These are phyloP conservation scores for Macrolepiota albuminosa DNA, from an alignment of 768 basidiomycete species.

Conservation along the genomic window DNA sequence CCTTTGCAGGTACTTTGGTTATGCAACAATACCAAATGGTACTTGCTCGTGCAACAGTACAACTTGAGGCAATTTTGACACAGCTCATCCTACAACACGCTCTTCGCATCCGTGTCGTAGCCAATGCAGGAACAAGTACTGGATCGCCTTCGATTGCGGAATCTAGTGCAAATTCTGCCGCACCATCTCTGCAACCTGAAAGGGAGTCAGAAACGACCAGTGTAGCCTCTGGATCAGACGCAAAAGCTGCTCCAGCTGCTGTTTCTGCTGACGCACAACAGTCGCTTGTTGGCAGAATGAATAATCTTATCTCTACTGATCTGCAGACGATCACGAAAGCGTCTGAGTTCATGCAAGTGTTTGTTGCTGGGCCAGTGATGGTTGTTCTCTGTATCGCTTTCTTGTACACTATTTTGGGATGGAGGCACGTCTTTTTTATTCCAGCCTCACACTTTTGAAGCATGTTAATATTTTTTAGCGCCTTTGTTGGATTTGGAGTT, in stretches of 20 bases:
- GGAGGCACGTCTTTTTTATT: constrained; percentile 28
- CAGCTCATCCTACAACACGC: constrained; percentile 39
- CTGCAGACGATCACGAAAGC: constrained; percentile 28
- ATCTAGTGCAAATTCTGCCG: background rate
- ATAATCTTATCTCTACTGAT: constrained; percentile 70
- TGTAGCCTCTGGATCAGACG: background rate
- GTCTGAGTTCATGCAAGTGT: constrained; percentile 28
- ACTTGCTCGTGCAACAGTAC: constrained; percentile 43
- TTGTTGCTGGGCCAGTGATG: constrained; percentile 34
- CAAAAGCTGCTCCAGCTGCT: constrained; percentile 6
- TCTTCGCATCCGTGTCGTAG: constrained; percentile 55
- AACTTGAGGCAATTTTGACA: constrained; percentile 40
- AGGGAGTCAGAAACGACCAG: background rate
- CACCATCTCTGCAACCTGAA: constrained; percentile 1
- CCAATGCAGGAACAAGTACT: constrained; percentile 2
- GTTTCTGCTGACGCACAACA: constrained; percentile 6
- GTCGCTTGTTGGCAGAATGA: constrained; percentile 65
- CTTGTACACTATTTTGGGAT: constrained; percentile 40
- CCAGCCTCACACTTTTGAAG: background rate
- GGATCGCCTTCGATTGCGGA: background rate
- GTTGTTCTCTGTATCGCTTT: constrained; percentile 32
- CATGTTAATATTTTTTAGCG: constrained; percentile 22
- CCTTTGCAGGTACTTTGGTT: constrained; percentile 6
- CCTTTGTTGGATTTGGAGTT: constrained; percentile 50
- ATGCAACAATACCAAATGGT: constrained; percentile 13